Percentiles rank a stretch among this genome's conserved stretches.
These are phyloP conservation scores for Pilasporangium apinafurcum DNA, from an alignment of 352 stramenopile genomes.

Conservation along the genomic window DNA sequence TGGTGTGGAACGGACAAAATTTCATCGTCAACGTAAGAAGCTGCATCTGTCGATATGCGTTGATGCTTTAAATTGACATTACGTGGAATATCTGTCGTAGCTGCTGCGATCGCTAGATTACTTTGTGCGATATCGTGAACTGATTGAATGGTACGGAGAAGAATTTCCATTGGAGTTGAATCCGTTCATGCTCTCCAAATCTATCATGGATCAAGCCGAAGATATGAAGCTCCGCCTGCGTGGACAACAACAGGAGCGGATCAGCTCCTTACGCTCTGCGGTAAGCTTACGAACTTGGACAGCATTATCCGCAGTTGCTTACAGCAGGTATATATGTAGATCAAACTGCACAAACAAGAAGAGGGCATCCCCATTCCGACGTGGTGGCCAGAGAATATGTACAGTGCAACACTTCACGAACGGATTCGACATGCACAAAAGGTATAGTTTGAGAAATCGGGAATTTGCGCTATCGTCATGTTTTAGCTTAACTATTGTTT, in stretches of 20 bases:
- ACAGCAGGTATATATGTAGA: too few relatives aligned
- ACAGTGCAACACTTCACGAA: conserved; percentile 16
- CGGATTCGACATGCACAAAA: conserved; percentile 36
- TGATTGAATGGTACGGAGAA: conserved; percentile 67
- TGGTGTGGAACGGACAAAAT: conserved; percentile 52
- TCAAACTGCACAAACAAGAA: conserved; percentile 21
- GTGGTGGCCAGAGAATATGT: conserved; percentile 57
- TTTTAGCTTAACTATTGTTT: not conserved
- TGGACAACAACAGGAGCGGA: too few relatives aligned
- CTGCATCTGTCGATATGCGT: not conserved
- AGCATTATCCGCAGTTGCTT: conserved; percentile 3
- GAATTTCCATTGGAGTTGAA: conserved; percentile 65
- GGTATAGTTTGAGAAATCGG: too few relatives aligned
- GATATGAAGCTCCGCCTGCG: conserved; percentile 23
- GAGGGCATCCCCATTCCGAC: conserved; percentile 14
- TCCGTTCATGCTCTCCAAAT: conserved; percentile 50
- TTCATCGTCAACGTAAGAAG: conserved; percentile 27
- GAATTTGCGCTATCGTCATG: not conserved
- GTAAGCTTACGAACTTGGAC: conserved; percentile 9
- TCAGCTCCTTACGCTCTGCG: too few relatives aligned
- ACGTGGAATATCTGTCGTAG: conserved; percentile 14
- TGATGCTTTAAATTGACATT: conserved; percentile 2
- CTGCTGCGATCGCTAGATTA: conserved; percentile 48
- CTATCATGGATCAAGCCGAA: conserved; percentile 37
- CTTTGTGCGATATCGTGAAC: conserved; percentile 17